Percentiles rank a stretch among this genome's conserved stretches.
Conservation (phyloP, 768 basidiomycete species). For the Trametes cubensis region DNA sequence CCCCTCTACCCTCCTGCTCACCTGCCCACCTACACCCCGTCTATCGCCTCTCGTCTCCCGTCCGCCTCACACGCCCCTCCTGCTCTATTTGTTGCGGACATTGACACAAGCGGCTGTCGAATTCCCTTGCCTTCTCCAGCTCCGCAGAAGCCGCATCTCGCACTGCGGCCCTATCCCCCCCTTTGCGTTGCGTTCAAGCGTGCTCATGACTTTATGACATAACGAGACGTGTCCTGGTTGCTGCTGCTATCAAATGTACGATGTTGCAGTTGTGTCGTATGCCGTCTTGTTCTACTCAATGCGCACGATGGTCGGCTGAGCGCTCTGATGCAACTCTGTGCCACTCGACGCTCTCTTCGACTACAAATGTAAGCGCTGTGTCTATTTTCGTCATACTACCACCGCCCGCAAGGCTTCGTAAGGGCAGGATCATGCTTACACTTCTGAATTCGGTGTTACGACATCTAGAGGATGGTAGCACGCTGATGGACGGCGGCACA, state of each 20-base stretch:
- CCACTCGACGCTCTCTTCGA: no score
- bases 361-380: no score
- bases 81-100: no score
- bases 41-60: background rate
- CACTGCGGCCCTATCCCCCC: background rate
- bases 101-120: no score
- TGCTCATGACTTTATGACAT: slow-evolving; percentile 22
- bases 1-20: background rate
- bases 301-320: no score
- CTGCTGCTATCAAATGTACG: slow-evolving; percentile 18
- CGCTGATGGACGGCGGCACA: no score
- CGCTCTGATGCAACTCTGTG: no score
- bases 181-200: slow-evolving; percentile 4
- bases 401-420: no score
- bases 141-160: background rate
- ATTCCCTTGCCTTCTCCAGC: background rate
- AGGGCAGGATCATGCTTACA: no score
- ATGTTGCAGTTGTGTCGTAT: slow-evolving; percentile 11
- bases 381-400: no score
- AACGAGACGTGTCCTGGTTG: slow-evolving; percentile 11
- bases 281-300: background rate
- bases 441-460: no score
- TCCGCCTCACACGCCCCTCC: background rate
- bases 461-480: no score
- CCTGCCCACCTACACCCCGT: background rate